Conservation (phyloP, 2,329 filamentous ascomycete genomes). For the Sporothrix luriei region DNA sequence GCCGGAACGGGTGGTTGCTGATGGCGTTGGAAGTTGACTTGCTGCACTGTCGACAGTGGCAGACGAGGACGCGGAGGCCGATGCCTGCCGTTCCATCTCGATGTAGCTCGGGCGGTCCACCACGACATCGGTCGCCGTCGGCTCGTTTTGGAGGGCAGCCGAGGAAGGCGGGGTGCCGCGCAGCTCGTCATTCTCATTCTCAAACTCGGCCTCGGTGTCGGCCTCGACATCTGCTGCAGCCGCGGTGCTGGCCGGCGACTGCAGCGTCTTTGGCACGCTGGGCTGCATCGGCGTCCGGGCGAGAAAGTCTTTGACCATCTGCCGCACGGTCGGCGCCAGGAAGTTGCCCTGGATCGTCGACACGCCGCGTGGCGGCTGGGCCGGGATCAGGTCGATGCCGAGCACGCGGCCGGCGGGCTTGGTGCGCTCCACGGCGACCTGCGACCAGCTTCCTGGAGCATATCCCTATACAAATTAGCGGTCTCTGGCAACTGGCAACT, state of each 20-base stretch:
- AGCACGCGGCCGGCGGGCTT: constrained; percentile 76
- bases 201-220: constrained; percentile 28
- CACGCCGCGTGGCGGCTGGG: constrained; percentile 87
- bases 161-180: constrained; percentile 20
- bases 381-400: constrained; percentile 92
- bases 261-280: constrained; percentile 33
- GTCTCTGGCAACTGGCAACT: neutral
- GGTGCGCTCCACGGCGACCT: constrained; percentile 82
- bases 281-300: constrained; percentile 45
- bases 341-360: constrained; percentile 96
- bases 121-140: constrained; percentile 37
- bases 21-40: neutral
- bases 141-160: constrained; percentile 30
- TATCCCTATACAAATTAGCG: constrained; percentile 60
- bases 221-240: constrained; percentile 27
- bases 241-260: constrained; percentile 24
- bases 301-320: constrained; percentile 76
- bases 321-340: constrained; percentile 71
- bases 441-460: constrained; percentile 72
- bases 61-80: constrained; percentile 36
- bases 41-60: neutral
- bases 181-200: constrained; percentile 28
- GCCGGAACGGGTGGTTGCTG: constrained; percentile 46
- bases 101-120: constrained; percentile 62
- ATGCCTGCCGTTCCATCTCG: constrained; percentile 61